Evolutionary conservation across 2,329 filamentous ascomycete genomes (phyloP).

Genomic region (Ophiocordyceps sinensis): DNA sequence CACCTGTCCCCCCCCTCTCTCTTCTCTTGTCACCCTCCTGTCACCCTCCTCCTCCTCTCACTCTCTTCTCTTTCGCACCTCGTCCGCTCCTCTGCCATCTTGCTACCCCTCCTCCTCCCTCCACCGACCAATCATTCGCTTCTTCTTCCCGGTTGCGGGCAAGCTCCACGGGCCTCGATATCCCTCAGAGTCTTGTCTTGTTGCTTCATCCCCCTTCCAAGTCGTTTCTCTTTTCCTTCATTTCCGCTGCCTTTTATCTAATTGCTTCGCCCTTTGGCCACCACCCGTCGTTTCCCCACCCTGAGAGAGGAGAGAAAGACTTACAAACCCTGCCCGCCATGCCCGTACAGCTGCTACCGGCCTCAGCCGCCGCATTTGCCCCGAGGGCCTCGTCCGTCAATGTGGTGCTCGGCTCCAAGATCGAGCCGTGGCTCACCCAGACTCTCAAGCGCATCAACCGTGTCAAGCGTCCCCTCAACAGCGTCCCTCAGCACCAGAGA

Average conservation of each 20-base stretch:
- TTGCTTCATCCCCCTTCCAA: not conserved
- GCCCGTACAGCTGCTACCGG: conserved; percentile 86
- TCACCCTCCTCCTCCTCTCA: conserved; percentile 43
- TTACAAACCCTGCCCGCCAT: not conserved
- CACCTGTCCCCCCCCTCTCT: conserved; percentile 28
- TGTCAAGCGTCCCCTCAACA: conserved; percentile 94
- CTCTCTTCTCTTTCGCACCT: conserved; percentile 23
- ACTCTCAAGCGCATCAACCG: conserved; percentile 94
- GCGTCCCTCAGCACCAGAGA: conserved; percentile 84
- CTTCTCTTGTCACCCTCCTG: conserved; percentile 30
- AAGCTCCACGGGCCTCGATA: not conserved
- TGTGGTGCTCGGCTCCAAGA: conserved; percentile 81
- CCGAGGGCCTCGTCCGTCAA: conserved; percentile 82
- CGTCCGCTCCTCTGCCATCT: not conserved
- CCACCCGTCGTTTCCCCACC: not conserved
- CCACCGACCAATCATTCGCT: not conserved
- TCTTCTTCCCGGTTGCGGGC: not conserved
- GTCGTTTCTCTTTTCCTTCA: not conserved
- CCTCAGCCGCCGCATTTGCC: conserved; percentile 91
- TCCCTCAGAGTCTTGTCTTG: not conserved
- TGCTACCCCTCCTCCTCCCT: not conserved
- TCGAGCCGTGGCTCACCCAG: conserved; percentile 92
- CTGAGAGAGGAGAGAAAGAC: not conserved
- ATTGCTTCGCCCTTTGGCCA: not conserved
- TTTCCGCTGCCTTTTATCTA: not conserved